Evolutionary conservation across 306 rosid species (phyloP), one percentile per base, ranked within the genome.

Genomic region (Vigna angularis): DNA sequence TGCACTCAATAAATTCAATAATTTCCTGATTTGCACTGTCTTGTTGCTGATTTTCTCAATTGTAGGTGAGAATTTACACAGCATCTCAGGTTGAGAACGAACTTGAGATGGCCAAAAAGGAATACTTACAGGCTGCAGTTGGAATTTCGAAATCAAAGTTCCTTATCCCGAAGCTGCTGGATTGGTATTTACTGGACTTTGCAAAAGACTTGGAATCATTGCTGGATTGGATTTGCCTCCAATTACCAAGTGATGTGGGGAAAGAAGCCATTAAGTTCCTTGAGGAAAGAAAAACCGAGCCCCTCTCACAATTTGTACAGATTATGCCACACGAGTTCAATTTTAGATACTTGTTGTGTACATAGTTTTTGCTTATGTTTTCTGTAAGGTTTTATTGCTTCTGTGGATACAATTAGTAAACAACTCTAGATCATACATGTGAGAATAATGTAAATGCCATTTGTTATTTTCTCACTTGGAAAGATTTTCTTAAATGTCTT

Each of bases 191-290:
- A 56, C 90, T 85, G 14, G 98, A 94, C 79, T 94, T 92, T 53
- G 98, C 97, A 24, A 92, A 94, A 84, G 96, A 95, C 84, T 81
- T 91, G 62, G 99, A 92, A 52, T 89, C 98, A 5, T 85, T 95
- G 82, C 83, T 95, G 50, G 98, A 95, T 57, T 95, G 98, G 98
- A 82, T 92, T 36, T 92, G 97, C 86, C 96, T 92, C 61, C 97
- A 92, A 70, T 84, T 95, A 79, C 98, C 98, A 63, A 86, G 85
- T 85, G 93, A 92, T 75, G 75, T 82, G 13, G 91, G 93, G 72
- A 95, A 95, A 87, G 96, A 92, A 83, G 92, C 97, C 76, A 83
- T 95, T 48, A 87, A 83, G 70, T 87, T 86, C 63, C 83, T 95
- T 50, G 93, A 87, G 83, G 81, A 81, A 67, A 88, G 82, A 52